Conservation (phyloP, 2,329 filamentous ascomycete genomes). For the Verticillium dahliae region DNA sequence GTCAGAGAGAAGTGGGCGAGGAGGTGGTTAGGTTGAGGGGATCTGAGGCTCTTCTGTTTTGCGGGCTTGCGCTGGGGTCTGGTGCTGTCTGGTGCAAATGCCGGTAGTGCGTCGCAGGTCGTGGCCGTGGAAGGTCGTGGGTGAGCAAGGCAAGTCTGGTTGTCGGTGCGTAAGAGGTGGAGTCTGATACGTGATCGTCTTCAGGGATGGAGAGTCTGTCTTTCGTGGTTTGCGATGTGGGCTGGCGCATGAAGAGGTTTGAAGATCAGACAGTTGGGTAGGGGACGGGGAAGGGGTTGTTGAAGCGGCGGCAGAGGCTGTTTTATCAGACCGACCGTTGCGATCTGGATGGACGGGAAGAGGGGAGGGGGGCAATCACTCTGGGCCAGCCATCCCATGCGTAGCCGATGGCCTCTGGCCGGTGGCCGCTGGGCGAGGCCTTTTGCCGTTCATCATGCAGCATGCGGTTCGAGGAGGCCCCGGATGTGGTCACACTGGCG, state of each 20-base stretch:
- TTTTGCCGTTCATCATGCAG: not conserved
- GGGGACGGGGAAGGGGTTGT: not conserved
- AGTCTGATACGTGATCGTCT: slow-evolving; percentile 3
- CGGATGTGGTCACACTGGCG: not conserved
- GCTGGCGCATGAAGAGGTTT: slow-evolving; percentile 23
- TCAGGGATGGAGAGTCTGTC: slow-evolving; percentile 13
- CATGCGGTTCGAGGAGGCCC: not conserved
- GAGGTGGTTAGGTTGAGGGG: not conserved
- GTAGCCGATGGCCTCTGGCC: not conserved
- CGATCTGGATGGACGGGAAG: not conserved
- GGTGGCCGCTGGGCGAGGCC: not conserved
- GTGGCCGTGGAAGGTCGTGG: slow-evolving; percentile 4
- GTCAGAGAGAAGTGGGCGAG: slow-evolving; percentile 1
- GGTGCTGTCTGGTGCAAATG: slow-evolving; percentile 1
- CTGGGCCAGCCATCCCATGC: not conserved
- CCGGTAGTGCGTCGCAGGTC: slow-evolving; percentile 8
- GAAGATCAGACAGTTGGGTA: slow-evolving; percentile 25
- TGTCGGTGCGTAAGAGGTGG: slow-evolving; percentile 6
- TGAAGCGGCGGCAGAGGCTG: not conserved
- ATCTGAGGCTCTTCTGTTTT: slow-evolving; percentile 7
- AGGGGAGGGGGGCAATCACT: not conserved
- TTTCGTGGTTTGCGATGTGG: slow-evolving; percentile 6
- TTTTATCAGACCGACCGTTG: not conserved
- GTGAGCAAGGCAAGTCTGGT: slow-evolving; percentile 9
- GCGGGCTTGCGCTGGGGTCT: slow-evolving; percentile 7